Percentiles rank a stretch among this genome's conserved stretches.
Conservation (phyloP, 805 yeast genomes). For the Grigorovia transvaalensis region DNA sequence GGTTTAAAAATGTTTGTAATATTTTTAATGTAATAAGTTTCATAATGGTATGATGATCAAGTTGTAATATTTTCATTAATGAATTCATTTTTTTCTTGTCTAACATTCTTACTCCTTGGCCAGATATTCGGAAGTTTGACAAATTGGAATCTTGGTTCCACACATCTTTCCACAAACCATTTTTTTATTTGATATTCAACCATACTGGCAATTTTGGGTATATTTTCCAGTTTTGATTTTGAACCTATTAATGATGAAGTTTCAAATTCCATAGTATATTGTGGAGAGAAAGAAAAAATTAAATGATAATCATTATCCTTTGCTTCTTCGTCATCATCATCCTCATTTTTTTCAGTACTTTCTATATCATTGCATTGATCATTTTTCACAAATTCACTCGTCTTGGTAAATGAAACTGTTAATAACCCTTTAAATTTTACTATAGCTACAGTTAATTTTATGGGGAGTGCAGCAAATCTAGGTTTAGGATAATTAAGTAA, state of each 20-base stretch:
- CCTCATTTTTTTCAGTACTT: neutral
- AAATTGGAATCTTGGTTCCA: constrained; percentile 86
- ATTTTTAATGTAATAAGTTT: no score
- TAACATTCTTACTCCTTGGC: constrained; percentile 58
- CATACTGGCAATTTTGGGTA: constrained; percentile 80
- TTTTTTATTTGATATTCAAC: constrained; percentile 72
- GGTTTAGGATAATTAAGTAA: constrained; percentile 76
- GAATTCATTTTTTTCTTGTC: constrained; percentile 28
- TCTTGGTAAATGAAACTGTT: constrained; percentile 54
- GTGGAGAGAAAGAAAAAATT: constrained; percentile 85
- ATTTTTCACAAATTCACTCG: constrained; percentile 21
- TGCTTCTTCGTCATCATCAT: no score
- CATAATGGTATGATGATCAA: no score
- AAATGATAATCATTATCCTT: constrained; percentile 50
- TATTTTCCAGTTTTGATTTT: constrained; percentile 80
- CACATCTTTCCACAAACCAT: constrained; percentile 89
- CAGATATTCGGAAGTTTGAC: constrained; percentile 77
- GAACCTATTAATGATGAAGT: constrained; percentile 89
- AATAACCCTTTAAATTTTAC: constrained; percentile 87
- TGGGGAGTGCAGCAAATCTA: constrained; percentile 77
- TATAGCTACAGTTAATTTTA: constrained; percentile 73
- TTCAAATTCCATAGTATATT: constrained; percentile 78
- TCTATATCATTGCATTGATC: constrained; percentile 4
- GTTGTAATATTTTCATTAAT: neutral
- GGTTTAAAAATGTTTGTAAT: neutral